Evolutionary conservation across 1,139 yeast species (phyloP), one percentile per base, ranked within the genome.

Genomic region (Casaregolazyma lundiana): DNA sequence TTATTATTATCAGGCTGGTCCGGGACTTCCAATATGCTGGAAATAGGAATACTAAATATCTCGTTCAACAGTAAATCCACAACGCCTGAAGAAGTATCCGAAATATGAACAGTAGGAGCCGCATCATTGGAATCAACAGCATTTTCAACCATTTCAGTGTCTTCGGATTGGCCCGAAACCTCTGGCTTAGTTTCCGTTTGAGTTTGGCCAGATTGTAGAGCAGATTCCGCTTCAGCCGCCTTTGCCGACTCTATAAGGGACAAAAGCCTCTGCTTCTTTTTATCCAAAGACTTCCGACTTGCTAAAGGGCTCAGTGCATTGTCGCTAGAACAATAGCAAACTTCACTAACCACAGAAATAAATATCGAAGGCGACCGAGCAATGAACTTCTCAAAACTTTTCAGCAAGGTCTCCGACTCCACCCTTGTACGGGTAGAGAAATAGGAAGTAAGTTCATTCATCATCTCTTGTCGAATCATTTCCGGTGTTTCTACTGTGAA

Each of bases 401-500:
- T 78, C 35, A 86, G 60, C 21, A 82, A 64, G 1, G 71, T 61
- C 7, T 68, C 66, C 37, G 86, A 66, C 49, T 84, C 89, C 7
- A 75, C 65, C 18, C 64, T 57, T 38, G 63, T 60, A 16, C 63
- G 55, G 64, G 70, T 21, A 57, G 50, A 41, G 39, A 65, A 59
- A 82, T 49, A 75, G 63, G 17, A 45, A 22, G 50, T 51, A 34
- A 65, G 54, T 37, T 62, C 68, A 19, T 44, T 50, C 4, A 66
- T 60, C 62, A 87, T 77, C 38, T 76, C 67, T 16, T 68, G 67
- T 21, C 71, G 68, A 15, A 88, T 67, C 13, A 78, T 67, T 0
- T 72, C 73, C 0, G 68, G 65, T 1, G 80, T 75, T 61, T 90
- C 97, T 59, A 81, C 80, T 48, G 89, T 79, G 45, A 85, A 73